Conservation (phyloP, 768 basidiomycete genomes). For the Podaxis mareebaensis region DNA sequence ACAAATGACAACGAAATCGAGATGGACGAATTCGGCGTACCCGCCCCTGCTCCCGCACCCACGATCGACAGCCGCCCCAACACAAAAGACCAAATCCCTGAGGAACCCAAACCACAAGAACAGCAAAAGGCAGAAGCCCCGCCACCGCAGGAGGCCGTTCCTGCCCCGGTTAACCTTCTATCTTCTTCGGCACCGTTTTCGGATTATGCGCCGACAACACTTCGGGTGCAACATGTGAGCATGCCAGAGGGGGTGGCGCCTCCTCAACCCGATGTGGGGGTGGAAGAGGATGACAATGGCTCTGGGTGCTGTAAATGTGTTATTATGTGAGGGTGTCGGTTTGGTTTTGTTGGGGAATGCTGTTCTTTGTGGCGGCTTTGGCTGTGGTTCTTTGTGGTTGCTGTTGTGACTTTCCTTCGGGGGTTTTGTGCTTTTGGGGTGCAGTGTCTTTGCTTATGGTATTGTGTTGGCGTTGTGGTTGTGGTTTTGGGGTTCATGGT, state of each 20-base stretch:
- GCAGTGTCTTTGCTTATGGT: not conserved
- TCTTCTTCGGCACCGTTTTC: constrained; percentile 66
- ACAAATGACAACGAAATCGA: constrained; percentile 45
- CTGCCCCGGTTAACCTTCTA: constrained; percentile 36
- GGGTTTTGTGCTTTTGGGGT: not conserved
- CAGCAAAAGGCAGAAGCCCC: constrained; percentile 24
- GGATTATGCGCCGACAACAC: constrained; percentile 46
- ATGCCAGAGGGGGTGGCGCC: not conserved
- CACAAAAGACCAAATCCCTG: constrained; percentile 6
- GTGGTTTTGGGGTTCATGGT: not conserved
- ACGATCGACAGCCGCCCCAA: not conserved
- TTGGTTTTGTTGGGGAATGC: too few species aligned
- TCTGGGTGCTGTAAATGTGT: constrained; percentile 81
- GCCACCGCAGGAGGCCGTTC: constrained; percentile 30
- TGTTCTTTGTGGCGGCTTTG: too few species aligned
- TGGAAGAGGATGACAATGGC: constrained; percentile 48
- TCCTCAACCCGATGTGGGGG: constrained; percentile 27
- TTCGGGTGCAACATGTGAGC: not conserved
- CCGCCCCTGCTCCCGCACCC: constrained; percentile 6
- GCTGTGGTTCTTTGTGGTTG: constrained; percentile 29
- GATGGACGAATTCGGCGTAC: constrained; percentile 69
- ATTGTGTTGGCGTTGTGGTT: not conserved
- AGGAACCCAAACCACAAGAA: constrained; percentile 20
- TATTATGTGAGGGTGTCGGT: constrained; percentile 64
- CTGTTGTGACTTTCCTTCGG: constrained; percentile 68